These are phyloP conservation scores for Cystoisospora suis DNA, from an alignment of 169 alveolate species.

Conservation along the genomic window DNA sequence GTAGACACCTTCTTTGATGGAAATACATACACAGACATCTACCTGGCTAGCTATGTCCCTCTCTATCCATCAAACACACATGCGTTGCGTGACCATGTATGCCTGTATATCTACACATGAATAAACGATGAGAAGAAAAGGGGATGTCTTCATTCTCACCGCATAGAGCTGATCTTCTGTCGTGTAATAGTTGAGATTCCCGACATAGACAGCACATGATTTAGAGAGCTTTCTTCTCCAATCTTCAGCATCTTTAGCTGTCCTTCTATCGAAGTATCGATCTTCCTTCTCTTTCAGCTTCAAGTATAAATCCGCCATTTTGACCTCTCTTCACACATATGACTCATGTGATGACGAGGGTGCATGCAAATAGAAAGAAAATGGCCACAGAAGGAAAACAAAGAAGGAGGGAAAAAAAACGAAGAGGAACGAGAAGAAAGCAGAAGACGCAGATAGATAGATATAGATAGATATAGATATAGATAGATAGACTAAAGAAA, in stretches of 20 bases:
- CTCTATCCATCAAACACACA: too few relatives aligned
- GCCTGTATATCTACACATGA: too few relatives aligned
- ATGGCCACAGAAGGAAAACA: background rate
- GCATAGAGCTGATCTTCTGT: slow-evolving; percentile 88
- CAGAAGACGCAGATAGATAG: background rate
- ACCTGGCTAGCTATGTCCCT: too few relatives aligned
- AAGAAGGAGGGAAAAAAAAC: background rate
- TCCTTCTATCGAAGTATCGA: slow-evolving; percentile 55
- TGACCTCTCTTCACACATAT: too few relatives aligned
- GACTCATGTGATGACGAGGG: background rate
- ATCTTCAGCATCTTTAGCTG: slow-evolving; percentile 71
- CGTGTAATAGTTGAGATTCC: slow-evolving; percentile 90
- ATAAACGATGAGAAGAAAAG: background rate
- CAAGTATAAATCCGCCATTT: slow-evolving; percentile 62
- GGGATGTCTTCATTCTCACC: slow-evolving; percentile 8
- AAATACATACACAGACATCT: too few relatives aligned
- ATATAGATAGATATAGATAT: background rate
- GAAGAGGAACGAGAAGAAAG: background rate
- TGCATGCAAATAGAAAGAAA: background rate
- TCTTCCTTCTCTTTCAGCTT: slow-evolving; percentile 44
- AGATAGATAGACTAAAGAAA: too few relatives aligned
- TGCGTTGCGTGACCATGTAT: too few relatives aligned
- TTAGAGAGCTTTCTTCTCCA: slow-evolving; percentile 79
- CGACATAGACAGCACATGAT: slow-evolving; percentile 89
- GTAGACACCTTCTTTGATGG: too few relatives aligned